These are phyloP conservation scores for Tulasnella sp. DNA, from an alignment of 768 basidiomycete species.

Conservation along the genomic window DNA sequence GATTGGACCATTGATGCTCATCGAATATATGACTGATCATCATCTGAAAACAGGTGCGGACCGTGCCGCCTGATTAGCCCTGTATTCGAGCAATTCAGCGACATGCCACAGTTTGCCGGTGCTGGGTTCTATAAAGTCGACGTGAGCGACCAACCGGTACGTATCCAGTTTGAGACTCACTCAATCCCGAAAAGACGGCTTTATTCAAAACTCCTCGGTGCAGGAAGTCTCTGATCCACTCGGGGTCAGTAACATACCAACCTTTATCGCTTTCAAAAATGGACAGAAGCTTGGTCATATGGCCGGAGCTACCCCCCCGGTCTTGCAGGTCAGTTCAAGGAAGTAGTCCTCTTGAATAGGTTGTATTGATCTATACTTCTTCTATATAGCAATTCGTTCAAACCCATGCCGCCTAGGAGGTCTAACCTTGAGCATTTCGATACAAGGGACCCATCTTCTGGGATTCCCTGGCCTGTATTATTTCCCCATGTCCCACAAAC, in stretches of 20 bases:
- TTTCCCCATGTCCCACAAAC: no score
- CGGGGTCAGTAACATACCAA: not conserved
- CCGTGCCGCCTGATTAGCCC: conserved; percentile 15
- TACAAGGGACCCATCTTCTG: no score
- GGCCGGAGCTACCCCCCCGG: not conserved
- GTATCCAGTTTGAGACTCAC: not conserved
- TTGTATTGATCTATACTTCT: not conserved
- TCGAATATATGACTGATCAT: not conserved
- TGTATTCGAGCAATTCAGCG: not conserved
- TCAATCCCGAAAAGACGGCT: not conserved
- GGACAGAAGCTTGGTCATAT: not conserved
- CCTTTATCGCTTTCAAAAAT: not conserved
- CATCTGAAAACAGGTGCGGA: not conserved
- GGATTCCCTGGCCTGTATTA: no score
- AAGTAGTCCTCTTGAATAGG: not conserved
- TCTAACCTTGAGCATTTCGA: no score
- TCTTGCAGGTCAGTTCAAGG: not conserved
- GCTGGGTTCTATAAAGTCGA: not conserved
- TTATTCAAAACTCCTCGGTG: not conserved
- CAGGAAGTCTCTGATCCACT: not conserved
- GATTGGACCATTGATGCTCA: not conserved
- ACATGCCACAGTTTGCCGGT: not conserved
- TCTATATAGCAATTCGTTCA: not conserved
- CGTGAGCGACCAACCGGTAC: not conserved
- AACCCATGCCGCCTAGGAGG: not conserved